A percentile compares a stretch with the other conserved stretches of the same genome.
Evolutionary conservation across 2,329 filamentous ascomycete species (phyloP).

Genomic region (Sporothrix euskadiensis): DNA sequence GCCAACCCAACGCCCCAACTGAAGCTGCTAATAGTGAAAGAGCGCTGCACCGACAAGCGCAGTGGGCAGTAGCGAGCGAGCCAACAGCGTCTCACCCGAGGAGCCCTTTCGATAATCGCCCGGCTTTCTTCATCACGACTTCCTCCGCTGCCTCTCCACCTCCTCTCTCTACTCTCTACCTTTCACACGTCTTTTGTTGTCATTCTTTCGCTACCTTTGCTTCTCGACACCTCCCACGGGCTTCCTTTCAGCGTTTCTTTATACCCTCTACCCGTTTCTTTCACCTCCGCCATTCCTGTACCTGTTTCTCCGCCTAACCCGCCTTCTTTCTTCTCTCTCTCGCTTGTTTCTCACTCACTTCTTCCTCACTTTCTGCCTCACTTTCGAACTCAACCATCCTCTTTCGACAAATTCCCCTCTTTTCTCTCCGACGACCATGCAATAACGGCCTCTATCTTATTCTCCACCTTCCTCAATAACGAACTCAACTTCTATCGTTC

Average conservation of each 20-base stretch:
- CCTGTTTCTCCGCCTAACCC: neutral
- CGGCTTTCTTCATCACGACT: slow-evolving; percentile 8
- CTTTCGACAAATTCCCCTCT: neutral
- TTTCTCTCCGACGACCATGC: neutral
- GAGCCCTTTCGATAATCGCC: slow-evolving; percentile 17
- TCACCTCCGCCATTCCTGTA: neutral
- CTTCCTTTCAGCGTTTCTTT: neutral
- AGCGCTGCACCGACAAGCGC: slow-evolving; percentile 12
- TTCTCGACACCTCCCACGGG: neutral
- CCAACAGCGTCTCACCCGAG: slow-evolving; percentile 23
- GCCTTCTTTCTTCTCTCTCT: neutral
- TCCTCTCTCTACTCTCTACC: slow-evolving; percentile 2
- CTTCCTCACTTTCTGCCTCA: neutral
- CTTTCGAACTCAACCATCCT: neutral
- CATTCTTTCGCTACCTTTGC: neutral
- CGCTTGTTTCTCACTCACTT: slow-evolving; percentile 7
- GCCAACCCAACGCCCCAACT: slow-evolving; percentile 5
- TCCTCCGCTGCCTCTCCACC: slow-evolving; percentile 16
- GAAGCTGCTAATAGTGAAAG: slow-evolving; percentile 4
- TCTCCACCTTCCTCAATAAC: neutral
- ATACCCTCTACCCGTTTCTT: neutral
- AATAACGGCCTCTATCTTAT: neutral
- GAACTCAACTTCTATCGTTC: neutral
- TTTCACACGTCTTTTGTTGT: neutral
- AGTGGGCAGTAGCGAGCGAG: neutral